Evolutionary conservation across 2,329 filamentous ascomycete species (phyloP).

Genomic region (Epichloe bromicola): DNA sequence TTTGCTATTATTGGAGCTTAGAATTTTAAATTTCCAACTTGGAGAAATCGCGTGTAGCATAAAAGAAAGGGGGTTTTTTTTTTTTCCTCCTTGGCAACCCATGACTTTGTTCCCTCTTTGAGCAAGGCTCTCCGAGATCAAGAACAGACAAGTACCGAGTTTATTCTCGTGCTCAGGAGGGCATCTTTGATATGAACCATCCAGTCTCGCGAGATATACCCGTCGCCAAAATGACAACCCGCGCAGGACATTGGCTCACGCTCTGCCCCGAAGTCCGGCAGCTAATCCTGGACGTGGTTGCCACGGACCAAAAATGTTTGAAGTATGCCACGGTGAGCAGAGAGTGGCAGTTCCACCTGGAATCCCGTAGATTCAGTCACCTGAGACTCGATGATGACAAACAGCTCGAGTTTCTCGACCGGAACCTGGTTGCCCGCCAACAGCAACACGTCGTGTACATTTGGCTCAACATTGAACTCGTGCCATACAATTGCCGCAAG

Average conservation of each 20-base stretch:
- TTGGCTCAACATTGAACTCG: background rate
- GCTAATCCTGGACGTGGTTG: background rate
- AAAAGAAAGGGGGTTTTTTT: too few relatives aligned
- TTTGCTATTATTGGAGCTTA: too few relatives aligned
- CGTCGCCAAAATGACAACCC: background rate
- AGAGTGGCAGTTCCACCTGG: background rate
- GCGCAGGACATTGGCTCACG: background rate
- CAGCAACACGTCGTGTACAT: background rate
- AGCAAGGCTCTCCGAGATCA: too few relatives aligned
- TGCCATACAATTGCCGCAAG: background rate
- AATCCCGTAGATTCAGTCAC: background rate
- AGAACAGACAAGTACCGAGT: too few relatives aligned
- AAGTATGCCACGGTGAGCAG: background rate
- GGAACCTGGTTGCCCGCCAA: background rate
- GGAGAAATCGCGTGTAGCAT: too few relatives aligned
- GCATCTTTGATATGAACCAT: too few relatives aligned
- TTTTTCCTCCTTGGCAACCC: too few relatives aligned
- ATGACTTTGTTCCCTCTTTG: too few relatives aligned
- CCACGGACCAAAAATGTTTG: background rate
- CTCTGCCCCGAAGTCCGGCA: background rate
- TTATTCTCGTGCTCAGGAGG: too few relatives aligned
- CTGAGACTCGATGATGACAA: background rate
- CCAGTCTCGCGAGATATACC: too few relatives aligned
- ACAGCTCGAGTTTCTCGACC: background rate
- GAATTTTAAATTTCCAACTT: too few relatives aligned